Percentiles rank a stretch among this genome's conserved stretches.
Conservation (phyloP, 108 stramenopile genomes). For the Skeletonema marinoi region DNA sequence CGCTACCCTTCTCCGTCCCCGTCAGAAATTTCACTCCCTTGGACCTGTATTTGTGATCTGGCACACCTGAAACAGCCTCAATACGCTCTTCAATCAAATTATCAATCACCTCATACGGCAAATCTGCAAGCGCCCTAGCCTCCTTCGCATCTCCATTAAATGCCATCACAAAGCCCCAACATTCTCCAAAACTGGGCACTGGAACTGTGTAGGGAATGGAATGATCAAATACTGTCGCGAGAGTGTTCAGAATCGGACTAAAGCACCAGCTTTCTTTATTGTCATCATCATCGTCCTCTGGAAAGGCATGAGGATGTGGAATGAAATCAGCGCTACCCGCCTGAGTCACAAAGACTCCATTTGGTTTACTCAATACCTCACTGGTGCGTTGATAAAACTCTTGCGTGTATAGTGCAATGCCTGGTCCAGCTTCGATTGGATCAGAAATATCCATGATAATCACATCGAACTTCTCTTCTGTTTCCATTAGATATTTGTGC, state of each 20-base stretch:
- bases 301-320: conserved; percentile 43
- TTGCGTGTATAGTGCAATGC: conserved; percentile 87
- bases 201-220: conserved; percentile 79
- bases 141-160: conserved; percentile 42
- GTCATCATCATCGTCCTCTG: conserved; percentile 48
- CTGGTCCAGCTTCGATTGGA: conserved; percentile 93
- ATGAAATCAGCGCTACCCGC: conserved; percentile 65
- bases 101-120: conserved; percentile 39
- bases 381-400: conserved; percentile 86
- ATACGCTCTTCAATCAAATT: conserved; percentile 53
- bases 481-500: conserved; percentile 56
- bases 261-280: conserved; percentile 56
- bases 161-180: conserved; percentile 93
- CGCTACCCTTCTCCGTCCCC: conserved; percentile 41
- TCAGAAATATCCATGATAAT: conserved; percentile 91
- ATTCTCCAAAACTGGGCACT: conserved; percentile 85
- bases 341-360: conserved; percentile 89
- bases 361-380: conserved; percentile 38
- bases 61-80: conserved; percentile 32
- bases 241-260: conserved; percentile 84
- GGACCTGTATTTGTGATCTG: conserved; percentile 25
- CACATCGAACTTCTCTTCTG: conserved; percentile 71
- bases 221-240: conserved; percentile 68
- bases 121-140: conserved; percentile 6
- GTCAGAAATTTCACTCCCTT: conserved; percentile 14